Base-by-base conservation (phyloP, 106 monocot species). In the Alisma plantagoaquatica region DNA sequence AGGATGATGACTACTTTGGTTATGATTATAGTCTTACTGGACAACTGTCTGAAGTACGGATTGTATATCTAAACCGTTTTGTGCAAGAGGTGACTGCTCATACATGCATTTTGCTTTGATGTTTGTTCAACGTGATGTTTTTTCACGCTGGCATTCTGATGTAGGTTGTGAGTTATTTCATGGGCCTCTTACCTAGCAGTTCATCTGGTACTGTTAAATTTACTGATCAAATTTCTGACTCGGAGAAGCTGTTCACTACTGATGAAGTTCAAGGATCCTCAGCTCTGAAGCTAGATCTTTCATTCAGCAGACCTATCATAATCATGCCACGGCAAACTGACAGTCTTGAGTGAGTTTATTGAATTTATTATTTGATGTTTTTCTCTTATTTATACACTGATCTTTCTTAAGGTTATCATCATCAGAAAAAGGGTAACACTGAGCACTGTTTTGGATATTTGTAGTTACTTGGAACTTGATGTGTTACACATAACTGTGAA, bases 41-140 rank as follows among this genome's bases (percentile, higher is more conserved):
- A 18, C 60, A 98, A 57, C 76, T 98, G 49, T 98, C 98, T 69
- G 98, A 98, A 90, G 80, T 98, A 50, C 69, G 85, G 49, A 74
- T 98, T 61, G 69, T 98, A 12, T 98, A 85, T 57, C 66, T 98
- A 63, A 85, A 98, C 49, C 89, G 98, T 49, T 98, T 98, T 74
- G 60, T 98, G 33, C 78, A 85, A 70, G 98, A 98, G 85, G 98
- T 86, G 68, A 69, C 52, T 51, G 24, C 52, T 61, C 29, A 41
- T 14, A 58, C 3, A 42, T 10, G 23, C 41, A 42, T 26, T 43
- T 2, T 56, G 4, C 26, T 1, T 15, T 22, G 17, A 24, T 5
- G 3, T 58, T 27, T 29, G 53, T 19, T 27, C 9, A 14, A 14
- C 35, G 35, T n/a, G n/a, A n/a, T n/a, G n/a, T n/a, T n/a, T n/a